These are phyloP conservation scores for Plasmodium adleri DNA, from an alignment of 169 alveolate species.

Conservation along the genomic window DNA sequence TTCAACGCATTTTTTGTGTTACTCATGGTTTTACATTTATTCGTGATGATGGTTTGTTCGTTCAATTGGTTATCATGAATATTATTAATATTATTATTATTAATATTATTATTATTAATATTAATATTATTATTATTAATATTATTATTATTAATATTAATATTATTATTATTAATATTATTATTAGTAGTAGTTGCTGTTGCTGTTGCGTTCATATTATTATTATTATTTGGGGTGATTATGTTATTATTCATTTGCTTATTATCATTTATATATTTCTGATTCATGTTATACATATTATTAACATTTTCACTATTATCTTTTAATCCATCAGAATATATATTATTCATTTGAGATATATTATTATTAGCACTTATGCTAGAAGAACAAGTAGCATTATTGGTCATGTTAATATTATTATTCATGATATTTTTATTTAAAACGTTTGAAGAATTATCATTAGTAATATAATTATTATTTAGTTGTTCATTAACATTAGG, in stretches of 20 bases:
- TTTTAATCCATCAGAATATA: neutral
- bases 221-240: neutral
- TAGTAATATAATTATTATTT: neutral
- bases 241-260: neutral
- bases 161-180: neutral
- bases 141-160: neutral
- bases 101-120: neutral
- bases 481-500: neutral
- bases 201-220: neutral
- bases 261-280: neutral
- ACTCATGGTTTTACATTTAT: neutral
- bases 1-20: neutral
- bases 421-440: neutral
- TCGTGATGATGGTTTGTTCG: neutral
- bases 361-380: neutral
- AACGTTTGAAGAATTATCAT: neutral
- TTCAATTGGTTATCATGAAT: neutral
- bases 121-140: neutral
- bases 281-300: neutral
- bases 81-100: neutral
- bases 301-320: no score
- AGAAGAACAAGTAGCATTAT: neutral
- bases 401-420: neutral
- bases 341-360: neutral
- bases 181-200: neutral